Evolutionary conservation across 768 basidiomycete species (phyloP), one percentile per base, ranked within the genome.

Genomic region (Omphalotus guepiniiformis): DNA sequence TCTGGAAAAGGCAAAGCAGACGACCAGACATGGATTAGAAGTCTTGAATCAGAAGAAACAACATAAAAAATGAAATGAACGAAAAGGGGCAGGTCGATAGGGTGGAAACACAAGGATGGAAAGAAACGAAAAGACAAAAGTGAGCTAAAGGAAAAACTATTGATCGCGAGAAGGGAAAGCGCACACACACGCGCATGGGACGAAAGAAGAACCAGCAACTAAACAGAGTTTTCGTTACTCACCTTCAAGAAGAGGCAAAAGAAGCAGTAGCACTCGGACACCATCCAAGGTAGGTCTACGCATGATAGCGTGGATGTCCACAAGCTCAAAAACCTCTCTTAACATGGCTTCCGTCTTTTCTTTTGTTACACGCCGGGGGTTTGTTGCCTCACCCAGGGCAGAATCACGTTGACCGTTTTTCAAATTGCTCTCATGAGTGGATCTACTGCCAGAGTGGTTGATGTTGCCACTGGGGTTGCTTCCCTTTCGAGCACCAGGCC

Each of bases 241-340:
- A 93, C 93, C 91, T 63, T 89, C 83, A 46, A 92, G 83, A 37
- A 97, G 72, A 6, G 93, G 93, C 48, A 92, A 67, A 25, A 93
- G 67, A 38, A 96, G 72, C 25, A 95, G 66, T 41, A 97, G 70
- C 5, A 79, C 81, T 27, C 89, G 76, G 18, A 93, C 83, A 3
- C 93, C 91, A 51, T 96, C 93, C 82, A 90, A 87, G 6, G 85
- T 79, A 1, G 91, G 91, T 46, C 81, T 80, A 25, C 93, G 75
- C 60, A 94, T 71, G 25, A 96, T 66, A 22, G 84, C 85, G 50
- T 85, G 80, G 32, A 81, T 69, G 61, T 97, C 93, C 39, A 96
- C 78, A 42, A 93, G 78, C 47, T 80, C 76, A 25, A 97, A 70
- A 29, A 95, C 68, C 64, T 93, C 85, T 32, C 76, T 75, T 16